Evolutionary conservation across 176 grass and related monocot species (phyloP), one percentile per base, ranked within the genome.

Genomic region (Oryza glumipatula): DNA sequence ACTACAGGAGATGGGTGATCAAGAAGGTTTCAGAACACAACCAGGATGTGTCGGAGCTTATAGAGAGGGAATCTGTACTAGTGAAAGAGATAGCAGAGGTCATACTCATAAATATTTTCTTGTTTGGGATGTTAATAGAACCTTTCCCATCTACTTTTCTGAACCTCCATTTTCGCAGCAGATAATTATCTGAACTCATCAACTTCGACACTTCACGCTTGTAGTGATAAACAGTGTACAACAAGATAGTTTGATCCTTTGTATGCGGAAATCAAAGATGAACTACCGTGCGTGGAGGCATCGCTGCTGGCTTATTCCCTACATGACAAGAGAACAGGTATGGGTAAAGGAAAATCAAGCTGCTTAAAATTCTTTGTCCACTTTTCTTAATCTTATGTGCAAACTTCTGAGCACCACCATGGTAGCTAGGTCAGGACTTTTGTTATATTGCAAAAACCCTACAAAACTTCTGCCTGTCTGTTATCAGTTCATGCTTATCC

Each of bases 221-320:
- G 11, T 76, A 41, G 24, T 35, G 51, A 45, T 33, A 54, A 4
- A 51, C 6, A 77, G 65, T 77, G 32, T 1, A 5, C 45, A 65
- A 22, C 17, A 65, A 70, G 2, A 78, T 35, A 19, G 33, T 70
- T 48, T 81, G 89, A 30, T 14, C 82, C 4, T 32, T 67, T 90
- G 9, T 90, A 12, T 95, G 85, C 65, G 95, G 96, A 98, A 93
- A 92, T 98, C 88, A 35, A 98, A 98, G 83, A 98, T 98, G 96
- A 98, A 98, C 88, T 98, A 95, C 73, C 96, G 93, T 46, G 91
- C 91, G 56, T 94, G 96, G 93, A 94, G 88, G 86, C 91, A 98
- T 74, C 87, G 89, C 8, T 95, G 87, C 48, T 98, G 96, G 96
- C 91, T 98, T 87, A 89, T 94, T 87, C 86, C 73, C 84, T 89